Conservation (phyloP, 1,284 basidiomycete species). For the Phellopilus nigrolimitatus region DNA sequence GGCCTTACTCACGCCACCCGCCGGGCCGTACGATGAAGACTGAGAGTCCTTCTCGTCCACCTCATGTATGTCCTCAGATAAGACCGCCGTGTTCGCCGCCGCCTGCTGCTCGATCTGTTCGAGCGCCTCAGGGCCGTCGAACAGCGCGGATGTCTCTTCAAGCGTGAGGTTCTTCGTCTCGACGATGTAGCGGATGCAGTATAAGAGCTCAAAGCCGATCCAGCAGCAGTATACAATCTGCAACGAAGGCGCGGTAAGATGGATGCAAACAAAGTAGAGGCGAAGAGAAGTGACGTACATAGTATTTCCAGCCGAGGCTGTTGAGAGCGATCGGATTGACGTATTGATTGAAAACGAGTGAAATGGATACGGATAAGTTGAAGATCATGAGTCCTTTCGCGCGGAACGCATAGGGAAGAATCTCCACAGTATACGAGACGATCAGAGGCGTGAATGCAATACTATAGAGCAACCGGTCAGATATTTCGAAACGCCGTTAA, state of each 20-base stretch:
- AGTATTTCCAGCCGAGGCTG: slow-evolving; percentile 38
- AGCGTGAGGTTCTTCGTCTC: slow-evolving; percentile 40
- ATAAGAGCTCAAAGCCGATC: slow-evolving; percentile 35
- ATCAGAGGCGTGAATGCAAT: slow-evolving; percentile 54
- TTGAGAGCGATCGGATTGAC: slow-evolving; percentile 38
- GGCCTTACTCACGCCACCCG: no score
- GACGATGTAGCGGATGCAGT: slow-evolving; percentile 37
- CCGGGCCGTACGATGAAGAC: no score
- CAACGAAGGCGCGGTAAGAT: not conserved
- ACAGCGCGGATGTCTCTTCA: slow-evolving; percentile 35
- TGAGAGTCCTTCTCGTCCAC: slow-evolving; percentile 3
- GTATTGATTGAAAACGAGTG: slow-evolving; percentile 58
- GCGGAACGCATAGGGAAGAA: slow-evolving; percentile 51
- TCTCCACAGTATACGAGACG: slow-evolving; percentile 54
- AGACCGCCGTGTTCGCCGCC: not conserved
- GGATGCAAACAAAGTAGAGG: not conserved
- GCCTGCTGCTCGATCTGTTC: slow-evolving; percentile 27
- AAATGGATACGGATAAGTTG: slow-evolving; percentile 45
- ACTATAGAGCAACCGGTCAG: slow-evolving; percentile 21
- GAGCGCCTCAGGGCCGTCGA: slow-evolving; percentile 35
- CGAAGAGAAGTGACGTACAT: slow-evolving; percentile 25
- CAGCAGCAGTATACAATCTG: slow-evolving; percentile 40
- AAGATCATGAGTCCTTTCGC: slow-evolving; percentile 59
- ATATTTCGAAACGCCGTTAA: not conserved
- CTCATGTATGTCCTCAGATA: slow-evolving; percentile 2